Evolutionary conservation across 108 stramenopile species (phyloP).

Genomic region (Cyclotella atomus): DNA sequence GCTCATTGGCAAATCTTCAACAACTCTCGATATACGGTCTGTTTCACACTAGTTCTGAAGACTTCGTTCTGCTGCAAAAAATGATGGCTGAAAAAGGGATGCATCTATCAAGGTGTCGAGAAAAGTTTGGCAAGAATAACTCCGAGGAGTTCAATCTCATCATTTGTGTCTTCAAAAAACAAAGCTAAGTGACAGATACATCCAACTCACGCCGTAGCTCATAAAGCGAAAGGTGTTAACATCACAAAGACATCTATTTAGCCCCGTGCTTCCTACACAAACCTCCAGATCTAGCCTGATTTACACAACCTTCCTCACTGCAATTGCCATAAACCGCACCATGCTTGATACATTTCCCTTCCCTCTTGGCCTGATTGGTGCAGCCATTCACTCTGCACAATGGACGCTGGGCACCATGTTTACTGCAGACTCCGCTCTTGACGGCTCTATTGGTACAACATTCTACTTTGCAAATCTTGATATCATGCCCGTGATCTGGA

Average conservation of each 20-base stretch:
- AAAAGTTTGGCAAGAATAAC: not conserved
- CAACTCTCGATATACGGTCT: conserved; percentile 7
- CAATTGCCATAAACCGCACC: conserved; percentile 17
- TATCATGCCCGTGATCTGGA: conserved; percentile 6
- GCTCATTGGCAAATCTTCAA: not conserved
- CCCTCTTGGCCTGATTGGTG: conserved; percentile 24
- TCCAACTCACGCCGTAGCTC: no score
- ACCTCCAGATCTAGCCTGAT: conserved; percentile 16
- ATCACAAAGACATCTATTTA: not conserved
- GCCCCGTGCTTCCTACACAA: conserved; percentile 21
- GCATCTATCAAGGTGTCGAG: not conserved
- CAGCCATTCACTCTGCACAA: conserved; percentile 24
- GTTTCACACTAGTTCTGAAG: not conserved
- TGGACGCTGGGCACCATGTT: conserved; percentile 9
- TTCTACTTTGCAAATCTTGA: conserved; percentile 9
- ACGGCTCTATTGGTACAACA: conserved; percentile 5
- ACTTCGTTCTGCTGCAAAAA: not conserved
- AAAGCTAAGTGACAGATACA: no score
- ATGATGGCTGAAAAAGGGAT: not conserved
- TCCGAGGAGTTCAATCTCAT: not conserved
- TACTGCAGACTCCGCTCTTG: conserved; percentile 5
- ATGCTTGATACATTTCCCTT: conserved; percentile 22
- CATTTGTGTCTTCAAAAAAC: not conserved
- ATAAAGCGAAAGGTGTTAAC: no score
- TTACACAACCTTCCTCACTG: conserved; percentile 13